A percentile compares a stretch with the other conserved stretches of the same genome.
These are phyloP conservation scores for Globisporangium radiosum DNA, from an alignment of 352 stramenopile genomes.

Conservation along the genomic window DNA sequence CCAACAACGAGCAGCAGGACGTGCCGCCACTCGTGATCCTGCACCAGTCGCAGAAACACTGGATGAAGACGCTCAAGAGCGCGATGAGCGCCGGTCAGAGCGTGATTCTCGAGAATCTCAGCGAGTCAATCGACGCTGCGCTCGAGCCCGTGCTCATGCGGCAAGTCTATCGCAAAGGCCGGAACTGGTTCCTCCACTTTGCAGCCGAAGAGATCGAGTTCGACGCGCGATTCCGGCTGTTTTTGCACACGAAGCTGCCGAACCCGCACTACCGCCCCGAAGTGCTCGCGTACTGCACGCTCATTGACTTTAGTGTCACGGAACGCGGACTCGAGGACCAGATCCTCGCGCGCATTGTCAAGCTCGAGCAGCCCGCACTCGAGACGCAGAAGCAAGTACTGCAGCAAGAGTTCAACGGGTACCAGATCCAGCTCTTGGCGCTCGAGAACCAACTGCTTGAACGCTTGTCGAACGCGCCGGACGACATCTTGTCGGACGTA, in stretches of 20 bases:
- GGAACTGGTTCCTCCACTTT: conserved; percentile 84
- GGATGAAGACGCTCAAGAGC: conserved; percentile 64
- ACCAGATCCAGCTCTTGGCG: conserved; percentile 89
- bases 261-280: conserved; percentile 92
- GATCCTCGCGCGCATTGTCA: conserved; percentile 84
- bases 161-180: conserved; percentile 84
- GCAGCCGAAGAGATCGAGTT: conserved; percentile 88
- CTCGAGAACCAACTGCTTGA: conserved; percentile 89
- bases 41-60: conserved; percentile 68
- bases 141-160: conserved; percentile 88
- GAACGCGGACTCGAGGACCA: conserved; percentile 88
- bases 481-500: conserved; percentile 90
- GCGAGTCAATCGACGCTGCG: conserved; percentile 78
- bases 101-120: conserved; percentile 90
- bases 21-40: conserved; percentile 52
- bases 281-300: conserved; percentile 88
- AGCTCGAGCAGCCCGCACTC: conserved; percentile 84
- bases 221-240: conserved; percentile 82
- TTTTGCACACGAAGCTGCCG: conserved; percentile 87
- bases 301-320: conserved; percentile 94
- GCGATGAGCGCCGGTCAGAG: conserved; percentile 70
- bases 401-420: conserved; percentile 87
- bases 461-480: conserved; percentile 85
- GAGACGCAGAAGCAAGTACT: conserved; percentile 87
- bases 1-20: too few species aligned